Percentiles rank a stretch among this genome's conserved stretches.
Conservation (phyloP, 192 early-diverging fungal genomes). For the Martensiomyces pterosporus region DNA sequence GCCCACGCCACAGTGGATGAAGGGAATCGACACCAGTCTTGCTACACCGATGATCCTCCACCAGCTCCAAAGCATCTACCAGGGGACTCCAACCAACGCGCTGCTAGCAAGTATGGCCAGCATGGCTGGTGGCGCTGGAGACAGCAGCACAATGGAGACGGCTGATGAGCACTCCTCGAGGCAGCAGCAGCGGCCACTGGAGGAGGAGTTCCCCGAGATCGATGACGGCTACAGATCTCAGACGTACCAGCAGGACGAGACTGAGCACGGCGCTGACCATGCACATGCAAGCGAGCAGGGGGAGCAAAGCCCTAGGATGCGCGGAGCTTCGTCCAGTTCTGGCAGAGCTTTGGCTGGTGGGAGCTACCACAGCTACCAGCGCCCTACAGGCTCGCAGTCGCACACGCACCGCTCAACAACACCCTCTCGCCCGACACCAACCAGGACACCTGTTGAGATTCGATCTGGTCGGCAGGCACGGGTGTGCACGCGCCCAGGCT, state of each 20-base stretch:
- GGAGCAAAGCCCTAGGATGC: no score
- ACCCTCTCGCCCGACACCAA: constrained; percentile 1
- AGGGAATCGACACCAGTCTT: constrained; percentile 23
- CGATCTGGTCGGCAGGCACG: constrained; percentile 32
- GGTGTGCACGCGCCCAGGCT: constrained; percentile 45
- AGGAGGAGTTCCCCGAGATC: constrained; percentile 28
- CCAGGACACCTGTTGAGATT: constrained; percentile 38
- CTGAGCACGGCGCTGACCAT: no score
- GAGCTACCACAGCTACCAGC: no score
- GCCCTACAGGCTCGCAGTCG: no score
- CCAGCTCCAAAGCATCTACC: constrained; percentile 22
- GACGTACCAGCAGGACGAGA: no score
- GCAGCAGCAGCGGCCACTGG: constrained; percentile 1
- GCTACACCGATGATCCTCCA: constrained; percentile 34
- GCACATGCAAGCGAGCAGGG: no score
- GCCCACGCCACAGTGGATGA: constrained; percentile 47
- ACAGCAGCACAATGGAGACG: background rate
- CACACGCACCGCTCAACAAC: background rate
- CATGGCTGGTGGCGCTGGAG: background rate
- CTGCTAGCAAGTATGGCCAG: constrained; percentile 36
- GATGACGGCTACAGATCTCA: background rate
- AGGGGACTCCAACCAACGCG: constrained; percentile 34
- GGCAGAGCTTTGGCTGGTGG: no score
- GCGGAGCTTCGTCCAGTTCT: no score
- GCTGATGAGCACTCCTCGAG: background rate